phyloP scores from a whole-genome alignment of 1,139 yeast species.

The Geotrichum histeridarum region DNA sequence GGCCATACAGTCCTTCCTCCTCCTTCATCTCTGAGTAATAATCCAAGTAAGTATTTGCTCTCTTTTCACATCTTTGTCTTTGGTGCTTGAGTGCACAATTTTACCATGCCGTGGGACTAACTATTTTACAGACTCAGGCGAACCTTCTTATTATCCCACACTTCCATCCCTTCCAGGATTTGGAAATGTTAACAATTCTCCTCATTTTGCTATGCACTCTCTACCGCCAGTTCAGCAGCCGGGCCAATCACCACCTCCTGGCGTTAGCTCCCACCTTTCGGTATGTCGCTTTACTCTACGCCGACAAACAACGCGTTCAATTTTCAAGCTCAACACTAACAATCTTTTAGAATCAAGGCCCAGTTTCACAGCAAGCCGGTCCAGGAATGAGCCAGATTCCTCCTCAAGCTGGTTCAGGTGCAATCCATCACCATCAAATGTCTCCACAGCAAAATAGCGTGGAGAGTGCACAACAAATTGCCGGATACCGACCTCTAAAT shows the following conservation, averaged over 20 bases:
- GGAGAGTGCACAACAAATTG: constrained; percentile 28
- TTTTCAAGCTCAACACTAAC: too few relatives aligned
- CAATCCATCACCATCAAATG: constrained; percentile 14
- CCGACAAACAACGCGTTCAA: background rate
- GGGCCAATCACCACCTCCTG: constrained; percentile 27
- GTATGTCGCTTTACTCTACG: background rate
- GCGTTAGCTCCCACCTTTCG: constrained; percentile 8
- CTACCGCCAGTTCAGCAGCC: constrained; percentile 27
- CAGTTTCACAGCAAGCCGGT: constrained; percentile 16
- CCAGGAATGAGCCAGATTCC: constrained; percentile 13
- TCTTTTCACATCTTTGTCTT: background rate
- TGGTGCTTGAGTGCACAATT: background rate
- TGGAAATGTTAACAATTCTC: constrained; percentile 1
- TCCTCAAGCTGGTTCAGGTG: constrained; percentile 11
- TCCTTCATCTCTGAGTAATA: constrained; percentile 26
- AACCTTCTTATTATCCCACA: constrained; percentile 39
- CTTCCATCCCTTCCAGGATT: constrained; percentile 50
- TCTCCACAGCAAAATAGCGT: constrained; percentile 10
- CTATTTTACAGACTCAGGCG: constrained; percentile 12
- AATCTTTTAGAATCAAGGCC: constrained; percentile 7
- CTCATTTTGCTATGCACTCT: constrained; percentile 16
- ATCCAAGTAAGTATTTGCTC: constrained; percentile 21
- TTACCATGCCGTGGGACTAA: background rate
- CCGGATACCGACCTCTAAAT: constrained; percentile 73
- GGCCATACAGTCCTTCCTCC: constrained; percentile 34